phyloP scores from a whole-genome alignment of 139 green algal genomes.

The Chlamydomonas sp. region DNA sequence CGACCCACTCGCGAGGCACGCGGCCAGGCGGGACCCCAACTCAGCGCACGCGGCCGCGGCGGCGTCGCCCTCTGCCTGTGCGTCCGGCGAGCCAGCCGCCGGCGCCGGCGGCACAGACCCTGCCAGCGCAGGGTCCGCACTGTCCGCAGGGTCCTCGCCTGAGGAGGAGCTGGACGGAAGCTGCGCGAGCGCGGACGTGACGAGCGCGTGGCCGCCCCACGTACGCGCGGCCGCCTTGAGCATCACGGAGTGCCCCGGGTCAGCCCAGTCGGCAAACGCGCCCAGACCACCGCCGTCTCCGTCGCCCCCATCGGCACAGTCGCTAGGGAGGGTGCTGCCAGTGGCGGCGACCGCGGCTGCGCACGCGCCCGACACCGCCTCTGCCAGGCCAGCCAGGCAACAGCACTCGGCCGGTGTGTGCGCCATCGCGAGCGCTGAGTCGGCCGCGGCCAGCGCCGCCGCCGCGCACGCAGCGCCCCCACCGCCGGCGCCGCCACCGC shows the following conservation, averaged over 20 bases:
- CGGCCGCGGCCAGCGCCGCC: background rate
- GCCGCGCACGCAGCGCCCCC: background rate
- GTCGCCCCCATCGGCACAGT: too few relatives aligned
- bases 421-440: background rate
- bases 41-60: background rate
- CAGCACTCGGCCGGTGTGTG: background rate
- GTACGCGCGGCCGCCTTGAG: slow-evolving; percentile 33
- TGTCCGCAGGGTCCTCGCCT: slow-evolving; percentile 2
- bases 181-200: too few relatives aligned
- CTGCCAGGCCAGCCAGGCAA: background rate
- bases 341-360: background rate
- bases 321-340: too few relatives aligned
- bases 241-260: slow-evolving; percentile 33
- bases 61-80: too few relatives aligned
- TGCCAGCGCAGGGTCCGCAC: background rate
- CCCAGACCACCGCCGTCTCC: too few relatives aligned
- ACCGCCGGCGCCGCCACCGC: background rate
- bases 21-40: slow-evolving; percentile 19
- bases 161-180: too few relatives aligned
- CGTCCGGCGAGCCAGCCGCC: too few relatives aligned
- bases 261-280: slow-evolving; percentile 14
- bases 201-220: slow-evolving; percentile 22
- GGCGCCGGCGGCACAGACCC: too few relatives aligned
- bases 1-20: slow-evolving; percentile 20
- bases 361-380: background rate